These are phyloP conservation scores for Nitzschia sp. DNA, from an alignment of 108 stramenopile species.

Conservation along the genomic window DNA sequence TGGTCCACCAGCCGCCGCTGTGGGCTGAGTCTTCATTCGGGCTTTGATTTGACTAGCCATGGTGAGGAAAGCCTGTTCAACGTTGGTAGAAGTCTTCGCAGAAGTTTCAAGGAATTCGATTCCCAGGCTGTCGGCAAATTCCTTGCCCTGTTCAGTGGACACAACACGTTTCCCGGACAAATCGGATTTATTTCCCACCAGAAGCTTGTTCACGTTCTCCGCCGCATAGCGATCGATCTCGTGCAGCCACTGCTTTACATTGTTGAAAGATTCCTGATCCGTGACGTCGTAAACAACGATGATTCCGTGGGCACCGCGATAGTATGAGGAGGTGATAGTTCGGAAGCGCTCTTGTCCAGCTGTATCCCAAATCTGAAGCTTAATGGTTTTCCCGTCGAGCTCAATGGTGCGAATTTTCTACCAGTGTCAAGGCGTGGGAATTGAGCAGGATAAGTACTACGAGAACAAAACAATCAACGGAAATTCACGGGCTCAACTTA, in stretches of 20 bases:
- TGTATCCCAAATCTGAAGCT: conserved; percentile 92
- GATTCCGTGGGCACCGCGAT: conserved; percentile 97
- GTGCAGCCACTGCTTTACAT: conserved; percentile 99
- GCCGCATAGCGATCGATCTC: conserved; percentile 99
- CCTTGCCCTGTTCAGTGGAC: conserved; percentile 95
- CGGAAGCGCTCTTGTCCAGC: conserved; percentile 96
- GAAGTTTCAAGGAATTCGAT: conserved; percentile 99
- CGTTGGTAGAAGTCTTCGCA: conserved; percentile 97
- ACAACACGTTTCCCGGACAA: conserved; percentile 94
- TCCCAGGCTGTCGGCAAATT: conserved; percentile 96
- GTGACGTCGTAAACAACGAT: conserved; percentile 98
- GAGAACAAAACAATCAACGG: background rate
- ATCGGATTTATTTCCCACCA: conserved; percentile 99
- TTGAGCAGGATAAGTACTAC: background rate
- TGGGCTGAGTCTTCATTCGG: conserved; percentile 94
- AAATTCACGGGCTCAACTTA: conserved; percentile 48
- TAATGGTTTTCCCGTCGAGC: conserved; percentile 98
- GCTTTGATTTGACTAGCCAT: conserved; percentile 99
- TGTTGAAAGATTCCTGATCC: conserved; percentile 94
- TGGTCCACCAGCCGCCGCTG: conserved; percentile 61
- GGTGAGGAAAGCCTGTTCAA: conserved; percentile 98
- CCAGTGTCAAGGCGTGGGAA: background rate
- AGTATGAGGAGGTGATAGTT: conserved; percentile 96
- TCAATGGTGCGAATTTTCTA: conserved; percentile 99
- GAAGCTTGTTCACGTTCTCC: conserved; percentile 98